Base-by-base conservation (phyloP, 768 basidiomycete species). In the Russula abietina region DNA sequence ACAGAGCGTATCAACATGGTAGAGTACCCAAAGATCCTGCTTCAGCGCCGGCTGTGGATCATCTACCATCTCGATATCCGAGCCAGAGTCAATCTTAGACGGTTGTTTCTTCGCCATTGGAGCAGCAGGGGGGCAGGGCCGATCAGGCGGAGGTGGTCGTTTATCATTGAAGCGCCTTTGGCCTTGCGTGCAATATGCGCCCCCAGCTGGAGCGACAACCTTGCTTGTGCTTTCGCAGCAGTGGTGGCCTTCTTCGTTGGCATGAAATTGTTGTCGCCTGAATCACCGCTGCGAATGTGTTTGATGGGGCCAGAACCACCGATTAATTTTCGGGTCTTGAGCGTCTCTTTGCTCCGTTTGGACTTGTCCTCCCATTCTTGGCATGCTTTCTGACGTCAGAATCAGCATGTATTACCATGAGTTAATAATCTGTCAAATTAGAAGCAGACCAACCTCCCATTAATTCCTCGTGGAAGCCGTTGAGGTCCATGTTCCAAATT, bases 401-500 rank as follows among this genome's bases (percentile, higher is more conserved):
- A 2, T 14, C 14, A 11, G 33, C 5, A 24, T 3, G 22, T 22
- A 22, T 36, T 4, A 12, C 6, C 16, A 12, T 3, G 22, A 54
- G 33, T 3, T 26, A 16, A 11, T n/a, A 45, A 49, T 2, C 11
- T 5, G 24, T 16, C 24, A 49, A 49, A 16, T 46, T n/a, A 17
- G 11, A 49, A 6, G 26, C 9, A 12, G 61, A 77, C 88, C 65
- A 66, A 90, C 95, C 75, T 89, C 81, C 93, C 93, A 98, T 72
- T n/a, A n/a, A n/a, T n/a, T 89, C 86, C 32, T 74, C 80, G 46
- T 93, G 72, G 80, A 98, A 95, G 41, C 72, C 75, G 67, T 97
- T 91, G 19, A 99, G 78, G 69, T 99, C 96, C 10, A 78, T 77
- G 69, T 93, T 90, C 96, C 96, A 99, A 66, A 99, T 77, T 65